phyloP scores from a whole-genome alignment of 1,284 basidiomycete species.

The Sporisorium reilianum region DNA sequence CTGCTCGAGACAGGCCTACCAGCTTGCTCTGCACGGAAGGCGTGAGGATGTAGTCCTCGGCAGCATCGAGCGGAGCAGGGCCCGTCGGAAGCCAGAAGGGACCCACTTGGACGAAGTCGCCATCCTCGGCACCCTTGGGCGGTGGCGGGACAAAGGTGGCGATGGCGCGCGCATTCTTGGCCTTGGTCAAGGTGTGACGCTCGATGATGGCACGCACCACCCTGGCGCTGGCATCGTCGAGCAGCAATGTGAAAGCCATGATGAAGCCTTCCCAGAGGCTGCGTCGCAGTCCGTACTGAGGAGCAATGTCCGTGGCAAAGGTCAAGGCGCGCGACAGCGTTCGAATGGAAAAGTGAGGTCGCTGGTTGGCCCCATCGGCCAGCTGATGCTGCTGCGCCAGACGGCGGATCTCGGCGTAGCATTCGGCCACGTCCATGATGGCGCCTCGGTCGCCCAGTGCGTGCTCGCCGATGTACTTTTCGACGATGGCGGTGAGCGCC shows the following conservation, averaged over 20 bases:
- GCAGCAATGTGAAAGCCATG: slow-evolving; percentile 97
- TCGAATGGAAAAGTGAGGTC: slow-evolving; percentile 98
- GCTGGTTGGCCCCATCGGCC: slow-evolving; percentile 91
- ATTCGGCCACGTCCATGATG: slow-evolving; percentile 90
- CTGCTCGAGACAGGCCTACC: slow-evolving; percentile 89
- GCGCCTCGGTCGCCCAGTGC: slow-evolving; percentile 87
- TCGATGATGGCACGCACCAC: slow-evolving; percentile 80
- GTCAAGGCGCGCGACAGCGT: slow-evolving; percentile 91
- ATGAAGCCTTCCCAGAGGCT: slow-evolving; percentile 95
- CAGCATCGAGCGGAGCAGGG: slow-evolving; percentile 73
- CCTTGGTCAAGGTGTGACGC: slow-evolving; percentile 82
- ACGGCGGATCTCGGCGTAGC: slow-evolving; percentile 86
- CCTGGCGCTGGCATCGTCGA: slow-evolving; percentile 81
- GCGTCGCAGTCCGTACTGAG: slow-evolving; percentile 80
- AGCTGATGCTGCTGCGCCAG: slow-evolving; percentile 83
- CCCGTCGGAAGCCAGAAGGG: slow-evolving; percentile 91
- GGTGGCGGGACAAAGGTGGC: slow-evolving; percentile 58
- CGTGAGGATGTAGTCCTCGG: slow-evolving; percentile 89
- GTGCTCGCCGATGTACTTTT: slow-evolving; percentile 88
- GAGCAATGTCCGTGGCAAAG: slow-evolving; percentile 86
- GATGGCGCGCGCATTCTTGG: slow-evolving; percentile 76
- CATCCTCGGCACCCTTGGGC: slow-evolving; percentile 41
- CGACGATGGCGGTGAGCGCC: slow-evolving; percentile 86
- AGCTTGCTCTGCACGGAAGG: slow-evolving; percentile 96
- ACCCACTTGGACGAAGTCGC: slow-evolving; percentile 79